Evolutionary conservation across 495 filamentous ascomycete genomes (phyloP), one percentile per base, ranked within the genome.

Genomic region (Pseudomonodictys pantanalensis): DNA sequence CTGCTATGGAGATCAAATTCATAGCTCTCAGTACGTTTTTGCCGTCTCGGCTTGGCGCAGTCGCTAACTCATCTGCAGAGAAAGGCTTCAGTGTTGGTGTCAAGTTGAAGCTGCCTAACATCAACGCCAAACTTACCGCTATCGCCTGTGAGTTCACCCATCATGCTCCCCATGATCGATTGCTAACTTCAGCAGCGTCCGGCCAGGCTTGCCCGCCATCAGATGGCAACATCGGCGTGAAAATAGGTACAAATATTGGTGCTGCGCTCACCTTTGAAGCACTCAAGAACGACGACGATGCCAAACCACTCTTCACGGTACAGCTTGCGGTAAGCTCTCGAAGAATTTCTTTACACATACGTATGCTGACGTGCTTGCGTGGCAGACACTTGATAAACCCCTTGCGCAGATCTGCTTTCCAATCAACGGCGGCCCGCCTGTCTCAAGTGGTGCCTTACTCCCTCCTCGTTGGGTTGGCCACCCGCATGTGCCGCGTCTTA

Each of bases 31-130:
- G 70, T 71, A 66, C 29, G 65, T 15, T 41, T 41, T 5, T 15
- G 15, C 15, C 38, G 3, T 15, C 12, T 3, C 38, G 3, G 3
- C 12, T 12, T 41, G n/a, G 3, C 38, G 3, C 38, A 41, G 38
- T 18, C 5, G 25, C 39, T 52, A 3, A 52, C 12, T 33, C 2
- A 23, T 11, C 8, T 24, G 3, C 12, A 72, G 70, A 63, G 17
- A 63, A 71, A 11, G 74, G 74, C 0, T 69, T 70, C 30, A 65
- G 74, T 41, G 60, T 66, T 18, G 74, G 74, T 1, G 26, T 77
- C 9, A 62, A 72, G 24, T 46, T 77, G 24, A 64, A 71, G 52
- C 41, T 65, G 5, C 73, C 72, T 9, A 69, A 66, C 35, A 39
- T 71, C 23, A 66, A 67, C 2, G 72, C 67, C 5, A 68, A 61